phyloP scores from a whole-genome alignment of 2,329 filamentous ascomycete species.

The Metarhizium sp. region DNA sequence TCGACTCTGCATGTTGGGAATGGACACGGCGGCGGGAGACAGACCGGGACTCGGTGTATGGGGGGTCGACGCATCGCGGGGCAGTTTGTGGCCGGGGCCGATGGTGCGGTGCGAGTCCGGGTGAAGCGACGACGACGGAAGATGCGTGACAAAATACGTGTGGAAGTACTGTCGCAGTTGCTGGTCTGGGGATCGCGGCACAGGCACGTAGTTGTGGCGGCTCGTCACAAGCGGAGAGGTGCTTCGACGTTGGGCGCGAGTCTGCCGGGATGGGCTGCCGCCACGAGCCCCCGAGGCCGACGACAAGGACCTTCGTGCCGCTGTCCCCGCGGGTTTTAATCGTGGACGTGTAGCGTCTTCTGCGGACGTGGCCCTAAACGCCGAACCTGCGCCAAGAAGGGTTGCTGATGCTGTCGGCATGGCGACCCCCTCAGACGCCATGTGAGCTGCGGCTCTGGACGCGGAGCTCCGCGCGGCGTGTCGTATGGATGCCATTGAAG shows the following conservation, averaged over 20 bases:
- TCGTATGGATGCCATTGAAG: conserved; percentile 14
- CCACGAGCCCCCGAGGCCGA: neutral
- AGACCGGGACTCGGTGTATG: conserved; percentile 50
- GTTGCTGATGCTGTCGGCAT: conserved; percentile 2
- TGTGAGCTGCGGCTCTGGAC: conserved; percentile 9
- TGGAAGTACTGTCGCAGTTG: conserved; percentile 49
- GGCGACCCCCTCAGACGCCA: conserved; percentile 7
- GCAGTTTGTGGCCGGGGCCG: conserved; percentile 74
- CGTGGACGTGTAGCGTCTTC: neutral
- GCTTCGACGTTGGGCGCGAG: neutral
- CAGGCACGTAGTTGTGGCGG: neutral
- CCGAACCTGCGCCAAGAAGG: neutral
- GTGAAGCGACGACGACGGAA: conserved; percentile 86
- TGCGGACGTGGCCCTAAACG: neutral
- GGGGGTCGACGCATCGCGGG: conserved; percentile 73
- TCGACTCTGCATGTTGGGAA: conserved; percentile 50
- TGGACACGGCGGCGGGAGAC: conserved; percentile 49
- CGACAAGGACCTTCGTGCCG: neutral
- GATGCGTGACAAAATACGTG: conserved; percentile 94
- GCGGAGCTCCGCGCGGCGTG: conserved; percentile 12
- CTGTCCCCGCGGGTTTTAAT: neutral
- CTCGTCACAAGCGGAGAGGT: neutral
- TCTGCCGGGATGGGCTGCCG: neutral
- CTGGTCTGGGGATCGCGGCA: conserved; percentile 1
- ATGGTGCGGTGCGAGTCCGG: conserved; percentile 62